Percentiles rank a stretch among this genome's conserved stretches.
Conservation (phyloP, 2,329 filamentous ascomycete genomes). For the Trichocomaceae sp. region DNA sequence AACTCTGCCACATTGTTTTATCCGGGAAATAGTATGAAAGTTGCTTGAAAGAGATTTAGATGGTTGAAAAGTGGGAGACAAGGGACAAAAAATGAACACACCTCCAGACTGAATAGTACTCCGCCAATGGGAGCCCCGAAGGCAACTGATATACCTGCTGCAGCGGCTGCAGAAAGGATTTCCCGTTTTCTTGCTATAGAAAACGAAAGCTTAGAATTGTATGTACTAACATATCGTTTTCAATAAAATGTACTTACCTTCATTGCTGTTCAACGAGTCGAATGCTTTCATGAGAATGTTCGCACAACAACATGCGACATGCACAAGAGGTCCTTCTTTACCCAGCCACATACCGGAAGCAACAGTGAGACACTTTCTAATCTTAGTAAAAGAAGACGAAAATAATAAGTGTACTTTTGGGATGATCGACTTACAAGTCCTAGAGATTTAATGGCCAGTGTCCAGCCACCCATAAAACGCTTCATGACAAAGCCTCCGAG, state of each 20-base stretch:
- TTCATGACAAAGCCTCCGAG: conserved; percentile 89
- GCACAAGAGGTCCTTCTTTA: conserved; percentile 90
- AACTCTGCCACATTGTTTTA: conserved; percentile 99
- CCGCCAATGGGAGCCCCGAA: conserved; percentile 93
- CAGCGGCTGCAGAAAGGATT: conserved; percentile 83
- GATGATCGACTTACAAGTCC: conserved; percentile 58
- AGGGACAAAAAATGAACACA: conserved; percentile 30
- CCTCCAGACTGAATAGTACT: conserved; percentile 90
- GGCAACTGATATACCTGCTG: conserved; percentile 86
- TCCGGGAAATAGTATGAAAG: conserved; percentile 96
- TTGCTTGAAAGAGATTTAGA: conserved; percentile 49
- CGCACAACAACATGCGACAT: conserved; percentile 94
- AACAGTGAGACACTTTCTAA: conserved; percentile 71
- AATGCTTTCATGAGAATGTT: conserved; percentile 92
- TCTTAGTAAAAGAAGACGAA: conserved; percentile 20
- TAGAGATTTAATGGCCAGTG: conserved; percentile 78
- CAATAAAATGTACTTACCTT: conserved; percentile 51
- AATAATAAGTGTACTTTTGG: not conserved
- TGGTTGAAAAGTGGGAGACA: not conserved
- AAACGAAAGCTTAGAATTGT: conserved; percentile 18
- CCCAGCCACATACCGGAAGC: conserved; percentile 94
- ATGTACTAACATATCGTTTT: not conserved
- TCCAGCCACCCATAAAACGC: conserved; percentile 81
- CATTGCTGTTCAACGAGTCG: conserved; percentile 71
- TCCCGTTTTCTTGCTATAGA: conserved; percentile 80